Base-by-base conservation (phyloP, 2,329 filamentous ascomycete species). In the Apiospora hydei region DNA sequence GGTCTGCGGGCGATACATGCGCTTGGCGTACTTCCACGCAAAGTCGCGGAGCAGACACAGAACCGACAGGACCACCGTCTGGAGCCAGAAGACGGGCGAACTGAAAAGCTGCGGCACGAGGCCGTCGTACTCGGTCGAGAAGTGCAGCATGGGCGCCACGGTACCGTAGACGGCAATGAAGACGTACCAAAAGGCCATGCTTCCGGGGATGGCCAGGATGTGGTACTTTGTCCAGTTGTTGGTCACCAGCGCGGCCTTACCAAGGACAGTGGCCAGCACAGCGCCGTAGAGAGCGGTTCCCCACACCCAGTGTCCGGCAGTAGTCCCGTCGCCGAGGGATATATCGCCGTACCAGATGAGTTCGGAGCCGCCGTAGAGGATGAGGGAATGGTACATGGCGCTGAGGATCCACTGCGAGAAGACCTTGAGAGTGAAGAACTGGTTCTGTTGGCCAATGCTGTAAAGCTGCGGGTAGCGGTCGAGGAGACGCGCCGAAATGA, bases 141-240 rank as follows among this genome's bases (percentile, higher is more conserved):
- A 91, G 70, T 89, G 87, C 61, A 96, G 84, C 84, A 91, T 95
- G 0, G 96, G 96, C 34, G 94, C 96, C 0, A 96, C 92, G 34
- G 88, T 94, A 51, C 91, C 95, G 83, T 98, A 99, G 1, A 93
- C 90, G 4, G 95, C 94, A 75, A 98, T 88, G 81, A 98, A 97
- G 47, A 91, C 90, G 81, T 97, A 90, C 96, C 96, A 99, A 77
- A 99, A 90, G 24, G 92, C 83, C 88, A 99, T 93, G 74, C 94
- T 97, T 49, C 96, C 96, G 0, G 96, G 96, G 75, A 99, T 99
- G 46, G 96, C 95, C 75, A 98, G 90, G 75, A 99, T 90, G 73
- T 97, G 95, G 82, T 98, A 99, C 84, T 99, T 99, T 67, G 96
- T 99, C 96, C 96, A 99, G 83, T 98, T 96, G 82, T 94, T 98